These are phyloP conservation scores for Erigeron philadelphicus DNA, from an alignment of 140 eudicot species.

Conservation along the genomic window DNA sequence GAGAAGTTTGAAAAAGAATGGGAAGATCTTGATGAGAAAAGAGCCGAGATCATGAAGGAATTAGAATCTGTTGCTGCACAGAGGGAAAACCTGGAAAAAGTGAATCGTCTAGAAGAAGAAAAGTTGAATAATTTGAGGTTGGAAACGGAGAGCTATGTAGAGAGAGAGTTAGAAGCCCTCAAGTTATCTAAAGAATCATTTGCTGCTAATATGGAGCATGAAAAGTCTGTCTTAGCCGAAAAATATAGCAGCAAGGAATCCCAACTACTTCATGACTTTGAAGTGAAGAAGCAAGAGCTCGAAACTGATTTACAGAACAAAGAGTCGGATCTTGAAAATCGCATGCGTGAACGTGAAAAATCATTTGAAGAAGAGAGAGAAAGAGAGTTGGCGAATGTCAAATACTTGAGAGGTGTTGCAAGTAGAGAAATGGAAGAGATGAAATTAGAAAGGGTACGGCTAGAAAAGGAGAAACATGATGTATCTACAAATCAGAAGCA, in stretches of 20 bases:
- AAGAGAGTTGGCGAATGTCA: conserved; percentile 47
- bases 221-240: conserved; percentile 52
- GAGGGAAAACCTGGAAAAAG: conserved; percentile 50
- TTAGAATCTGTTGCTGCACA: conserved; percentile 44
- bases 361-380: conserved; percentile 66
- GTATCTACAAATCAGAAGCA: conserved; percentile 53
- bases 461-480: conserved; percentile 67
- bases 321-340: conserved; percentile 54
- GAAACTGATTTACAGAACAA: conserved; percentile 55
- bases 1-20: conserved; percentile 87
- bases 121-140: conserved; percentile 51
- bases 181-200: conserved; percentile 71
- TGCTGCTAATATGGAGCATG: conserved; percentile 73
- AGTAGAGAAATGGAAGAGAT: conserved; percentile 77
- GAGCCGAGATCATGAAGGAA: conserved; percentile 55
- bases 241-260: conserved; percentile 48
- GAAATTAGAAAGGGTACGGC: conserved; percentile 49
- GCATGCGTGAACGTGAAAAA: conserved; percentile 45
- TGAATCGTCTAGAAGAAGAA: conserved; percentile 65
- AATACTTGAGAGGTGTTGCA: conserved; percentile 52
- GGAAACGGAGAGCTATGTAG: conserved; percentile 56
- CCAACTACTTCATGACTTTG: conserved; percentile 63
- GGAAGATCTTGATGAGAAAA: conserved; percentile 86
- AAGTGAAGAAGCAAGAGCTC: conserved; percentile 61
- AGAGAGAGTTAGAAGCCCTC: conserved; percentile 69